phyloP scores from a whole-genome alignment of 2,329 filamentous ascomycete species.

The Onygena corvina region DNA sequence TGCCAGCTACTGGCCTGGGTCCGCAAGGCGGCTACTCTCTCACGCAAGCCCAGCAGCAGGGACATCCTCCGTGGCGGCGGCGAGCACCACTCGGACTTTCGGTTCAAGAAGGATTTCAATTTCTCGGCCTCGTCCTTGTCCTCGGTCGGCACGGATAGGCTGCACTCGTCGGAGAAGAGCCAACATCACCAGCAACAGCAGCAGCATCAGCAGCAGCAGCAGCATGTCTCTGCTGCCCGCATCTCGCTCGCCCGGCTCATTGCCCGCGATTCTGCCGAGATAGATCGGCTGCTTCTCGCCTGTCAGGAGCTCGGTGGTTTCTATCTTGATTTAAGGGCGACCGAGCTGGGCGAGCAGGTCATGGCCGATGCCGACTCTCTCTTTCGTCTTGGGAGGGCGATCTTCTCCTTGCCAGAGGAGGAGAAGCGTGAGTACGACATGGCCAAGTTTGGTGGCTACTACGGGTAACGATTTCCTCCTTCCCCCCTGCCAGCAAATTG shows the following conservation, averaged over 20 bases:
- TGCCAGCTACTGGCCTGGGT: slow-evolving; percentile 2
- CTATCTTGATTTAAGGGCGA: slow-evolving; percentile 11
- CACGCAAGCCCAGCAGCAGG: neutral
- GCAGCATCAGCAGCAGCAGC: too few relatives aligned
- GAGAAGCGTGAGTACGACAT: slow-evolving; percentile 12
- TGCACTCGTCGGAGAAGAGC: neutral
- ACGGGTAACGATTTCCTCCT: slow-evolving; percentile 5
- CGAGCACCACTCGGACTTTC: neutral
- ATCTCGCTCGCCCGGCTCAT: slow-evolving; percentile 11
- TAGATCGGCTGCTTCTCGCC: slow-evolving; percentile 1
- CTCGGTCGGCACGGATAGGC: neutral
- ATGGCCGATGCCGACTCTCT: slow-evolving; percentile 9
- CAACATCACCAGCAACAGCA: too few relatives aligned
- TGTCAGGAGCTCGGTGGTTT: slow-evolving; percentile 11
- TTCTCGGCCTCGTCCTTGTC: neutral
- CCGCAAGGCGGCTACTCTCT: neutral
- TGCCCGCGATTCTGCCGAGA: slow-evolving; percentile 8
- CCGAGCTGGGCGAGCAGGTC: slow-evolving; percentile 9
- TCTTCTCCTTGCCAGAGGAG: slow-evolving; percentile 5
- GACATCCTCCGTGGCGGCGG: too few relatives aligned
- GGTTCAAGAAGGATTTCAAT: neutral
- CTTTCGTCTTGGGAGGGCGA: slow-evolving; percentile 7
- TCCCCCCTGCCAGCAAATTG: neutral
- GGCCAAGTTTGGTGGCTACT: slow-evolving; percentile 13
- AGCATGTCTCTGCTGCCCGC: neutral